A percentile compares a stretch with the other conserved stretches of the same genome.
Conservation (phyloP, 352 stramenopile species). For the Pythium aphanidermatum region DNA sequence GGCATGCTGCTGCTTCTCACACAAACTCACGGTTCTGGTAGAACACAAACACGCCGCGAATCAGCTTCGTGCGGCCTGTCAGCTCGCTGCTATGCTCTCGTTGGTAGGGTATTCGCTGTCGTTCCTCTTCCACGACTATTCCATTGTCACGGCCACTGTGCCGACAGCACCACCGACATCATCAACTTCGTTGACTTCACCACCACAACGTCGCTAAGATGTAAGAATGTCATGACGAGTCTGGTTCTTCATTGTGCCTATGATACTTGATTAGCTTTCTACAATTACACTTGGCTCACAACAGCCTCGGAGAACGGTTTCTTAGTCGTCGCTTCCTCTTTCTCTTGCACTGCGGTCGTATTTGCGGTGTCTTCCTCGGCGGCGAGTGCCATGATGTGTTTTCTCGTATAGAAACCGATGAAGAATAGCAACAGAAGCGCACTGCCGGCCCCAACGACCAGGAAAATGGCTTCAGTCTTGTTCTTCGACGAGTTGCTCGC, state of each 20-base stretch:
- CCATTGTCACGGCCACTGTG: constrained; percentile 1
- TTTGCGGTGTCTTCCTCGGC: constrained; percentile 39
- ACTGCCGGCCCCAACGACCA: constrained; percentile 47
- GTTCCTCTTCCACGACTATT: constrained; percentile 38
- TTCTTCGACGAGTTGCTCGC: constrained; percentile 29
- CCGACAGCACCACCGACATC: background rate
- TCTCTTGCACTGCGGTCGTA: background rate
- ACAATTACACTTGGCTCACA: too few relatives aligned
- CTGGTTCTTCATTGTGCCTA: too few relatives aligned
- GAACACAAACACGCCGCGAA: constrained; percentile 29
- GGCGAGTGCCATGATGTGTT: constrained; percentile 50
- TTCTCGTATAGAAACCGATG: constrained; percentile 61
- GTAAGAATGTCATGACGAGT: too few relatives aligned
- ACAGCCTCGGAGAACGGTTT: too few relatives aligned
- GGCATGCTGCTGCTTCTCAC: background rate
- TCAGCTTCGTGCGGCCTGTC: constrained; percentile 41
- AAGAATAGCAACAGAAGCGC: constrained; percentile 53
- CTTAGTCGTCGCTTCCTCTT: background rate
- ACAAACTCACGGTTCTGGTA: background rate
- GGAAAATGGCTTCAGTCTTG: constrained; percentile 44
- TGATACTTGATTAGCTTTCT: too few relatives aligned
- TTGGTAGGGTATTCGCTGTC: constrained; percentile 51
- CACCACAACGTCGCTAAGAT: background rate
- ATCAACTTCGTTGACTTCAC: constrained; percentile 4
- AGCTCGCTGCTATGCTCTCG: constrained; percentile 42